Evolutionary conservation across 78 protist genomes (phyloP), one percentile per base, ranked within the genome.

Genomic region (Guillardia theta): DNA sequence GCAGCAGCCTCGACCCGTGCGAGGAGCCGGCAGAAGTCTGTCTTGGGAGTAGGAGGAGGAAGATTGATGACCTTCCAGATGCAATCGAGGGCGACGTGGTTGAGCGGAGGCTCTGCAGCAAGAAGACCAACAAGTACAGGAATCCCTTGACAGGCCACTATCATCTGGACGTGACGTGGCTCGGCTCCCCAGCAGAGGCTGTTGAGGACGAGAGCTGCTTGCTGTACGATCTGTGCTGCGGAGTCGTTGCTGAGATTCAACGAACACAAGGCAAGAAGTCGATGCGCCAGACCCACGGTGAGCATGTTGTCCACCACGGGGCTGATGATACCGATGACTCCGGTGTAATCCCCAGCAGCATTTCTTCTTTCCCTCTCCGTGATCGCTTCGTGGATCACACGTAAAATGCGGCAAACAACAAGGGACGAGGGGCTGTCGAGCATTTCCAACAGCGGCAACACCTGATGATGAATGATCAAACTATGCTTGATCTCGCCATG

Each of bases 21-120:
- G 37, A 97, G 94, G 15, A 97, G 62, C 33, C 98, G 78, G 80
- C 97, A 96, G 76, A 98, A 96, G 88, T 98, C 99, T 54, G 97
- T 98, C 76, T 96, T 96, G 44, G 99, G 97, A 50, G 98, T 94
- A 48, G 95, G 87, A 12, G 58, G 53, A 37, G 76, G 96, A n/a
- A 97, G 33, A 22, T 98, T 96, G 64, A 98, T 96, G 30, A 97
- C 97, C 43, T 87, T 41, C n/a, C 78, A 87, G 37, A 98, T 77
- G 39, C 97, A 90, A 48, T 97, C 98, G 50, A 98, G 27, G 0
- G 97, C 70, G 39, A 58, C 39, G 27, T 58, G 70, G 70, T 58
- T 70, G 83, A 70, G 83, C 83, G 83, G 83, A 18, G 83, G 83
- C 36, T 70, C 45, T 36, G 83, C 9, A 4, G 83, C 9, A 0